phyloP scores from a whole-genome alignment of 1,139 yeast genomes.

The Taiozyma sp. region DNA sequence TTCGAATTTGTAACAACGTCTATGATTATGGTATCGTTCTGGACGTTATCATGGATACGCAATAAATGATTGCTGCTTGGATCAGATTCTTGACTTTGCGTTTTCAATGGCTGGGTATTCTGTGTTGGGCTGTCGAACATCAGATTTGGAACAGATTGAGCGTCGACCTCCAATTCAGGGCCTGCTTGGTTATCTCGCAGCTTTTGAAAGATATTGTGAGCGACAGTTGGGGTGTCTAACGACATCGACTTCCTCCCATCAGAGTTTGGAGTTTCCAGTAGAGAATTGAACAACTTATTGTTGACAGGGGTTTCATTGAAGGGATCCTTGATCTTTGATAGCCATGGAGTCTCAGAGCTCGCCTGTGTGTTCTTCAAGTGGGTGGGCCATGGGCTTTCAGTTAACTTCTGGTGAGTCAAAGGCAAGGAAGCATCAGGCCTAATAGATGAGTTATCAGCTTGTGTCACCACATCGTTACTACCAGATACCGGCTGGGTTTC shows the following conservation, averaged over 20 bases:
- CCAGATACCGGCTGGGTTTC: background rate
- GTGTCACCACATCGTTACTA: background rate
- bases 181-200: conserved; percentile 17
- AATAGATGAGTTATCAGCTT: conserved; percentile 5
- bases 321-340: conserved; percentile 22
- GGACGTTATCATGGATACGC: background rate
- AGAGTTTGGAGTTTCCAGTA: conserved; percentile 12
- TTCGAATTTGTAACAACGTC: background rate
- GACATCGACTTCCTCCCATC: background rate
- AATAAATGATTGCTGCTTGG: background rate
- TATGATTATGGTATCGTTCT: background rate
- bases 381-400: conserved; percentile 19
- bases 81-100: background rate
- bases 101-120: conserved; percentile 2
- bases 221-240: conserved; percentile 10
- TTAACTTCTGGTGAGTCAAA: background rate
- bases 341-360: conserved; percentile 22
- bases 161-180: conserved; percentile 19
- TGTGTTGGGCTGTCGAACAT: conserved; percentile 11
- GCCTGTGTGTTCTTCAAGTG: conserved; percentile 16
- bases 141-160: conserved; percentile 17
- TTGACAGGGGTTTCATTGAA: conserved; percentile 22
- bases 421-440: background rate
- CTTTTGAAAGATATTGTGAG: conserved; percentile 17
- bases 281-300: background rate